phyloP scores from a whole-genome alignment of 169 alveolate species.

The Perkinsus olseni region DNA sequence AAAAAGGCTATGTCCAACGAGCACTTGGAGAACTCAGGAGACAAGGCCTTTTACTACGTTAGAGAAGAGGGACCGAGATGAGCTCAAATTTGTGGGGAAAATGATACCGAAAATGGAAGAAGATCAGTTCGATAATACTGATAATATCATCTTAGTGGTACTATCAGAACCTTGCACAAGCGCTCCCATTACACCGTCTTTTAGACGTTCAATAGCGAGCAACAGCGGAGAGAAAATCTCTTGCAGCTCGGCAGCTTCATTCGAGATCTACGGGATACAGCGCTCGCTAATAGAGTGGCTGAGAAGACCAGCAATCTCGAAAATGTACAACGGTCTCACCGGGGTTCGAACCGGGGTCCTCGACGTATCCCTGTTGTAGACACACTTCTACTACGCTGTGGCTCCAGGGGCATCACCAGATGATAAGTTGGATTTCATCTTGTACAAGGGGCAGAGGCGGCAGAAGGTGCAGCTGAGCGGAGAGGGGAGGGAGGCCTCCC shows the following conservation, averaged over 20 bases:
- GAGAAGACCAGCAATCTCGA: neutral
- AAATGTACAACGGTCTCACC: neutral
- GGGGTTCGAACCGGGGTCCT: neutral
- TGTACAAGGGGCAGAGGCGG: neutral
- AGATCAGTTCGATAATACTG: neutral
- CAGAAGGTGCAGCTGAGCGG: neutral
- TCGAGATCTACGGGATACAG: neutral
- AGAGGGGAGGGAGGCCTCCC: neutral
- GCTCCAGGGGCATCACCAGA: neutral
- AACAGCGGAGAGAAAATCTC: neutral
- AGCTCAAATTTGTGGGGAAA: neutral
- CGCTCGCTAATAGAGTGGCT: neutral
- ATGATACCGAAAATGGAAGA: neutral
- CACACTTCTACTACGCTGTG: neutral
- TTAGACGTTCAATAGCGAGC: neutral
- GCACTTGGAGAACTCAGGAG: neutral
- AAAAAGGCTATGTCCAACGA: neutral
- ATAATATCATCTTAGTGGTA: neutral
- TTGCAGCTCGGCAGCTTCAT: neutral
- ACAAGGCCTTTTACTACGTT: neutral
- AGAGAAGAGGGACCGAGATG: neutral
- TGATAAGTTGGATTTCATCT: neutral
- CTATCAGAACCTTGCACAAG: neutral
- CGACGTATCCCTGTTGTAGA: neutral
- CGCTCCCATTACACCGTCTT: neutral